A percentile compares a stretch with the other conserved stretches of the same genome.
Evolutionary conservation across 2,329 filamentous ascomycete species (phyloP).

Genomic region (Nothophaeocryptopus gaeumannii): DNA sequence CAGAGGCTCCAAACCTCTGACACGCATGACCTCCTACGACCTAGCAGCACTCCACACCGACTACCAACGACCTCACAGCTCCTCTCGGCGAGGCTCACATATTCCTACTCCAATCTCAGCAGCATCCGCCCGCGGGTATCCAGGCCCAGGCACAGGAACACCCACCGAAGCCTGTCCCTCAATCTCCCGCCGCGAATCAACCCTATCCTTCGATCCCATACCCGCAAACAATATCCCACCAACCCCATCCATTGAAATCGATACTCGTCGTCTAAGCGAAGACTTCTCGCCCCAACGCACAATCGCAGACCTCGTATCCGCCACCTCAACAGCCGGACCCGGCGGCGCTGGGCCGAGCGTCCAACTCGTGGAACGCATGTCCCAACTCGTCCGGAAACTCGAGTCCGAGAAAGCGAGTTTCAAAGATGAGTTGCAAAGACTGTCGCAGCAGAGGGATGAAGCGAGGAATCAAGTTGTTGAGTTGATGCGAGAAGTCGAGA

Average conservation of each 20-base stretch:
- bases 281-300: constrained; percentile 66
- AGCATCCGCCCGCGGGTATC: constrained; percentile 4
- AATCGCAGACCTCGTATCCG: constrained; percentile 52
- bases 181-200: constrained; percentile 48
- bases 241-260: constrained; percentile 49
- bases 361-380: constrained; percentile 94
- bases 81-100: constrained; percentile 28
- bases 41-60: constrained; percentile 24
- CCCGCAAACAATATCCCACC: constrained; percentile 31
- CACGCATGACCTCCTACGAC: constrained; percentile 31
- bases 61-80: constrained; percentile 32
- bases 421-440: constrained; percentile 78
- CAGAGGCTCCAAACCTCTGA: constrained; percentile 29
- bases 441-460: constrained; percentile 85
- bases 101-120: constrained; percentile 21
- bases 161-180: constrained; percentile 27
- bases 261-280: constrained; percentile 49
- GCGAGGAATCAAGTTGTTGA: constrained; percentile 86
- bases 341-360: constrained; percentile 75
- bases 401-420: constrained; percentile 88
- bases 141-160: constrained; percentile 4
- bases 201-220: constrained; percentile 33
- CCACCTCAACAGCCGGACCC: constrained; percentile 67
- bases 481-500: constrained; percentile 82
- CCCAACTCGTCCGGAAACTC: constrained; percentile 81